phyloP scores from a whole-genome alignment of 2,329 filamentous ascomycete species.

The Plectosphaerella cucumerina region DNA sequence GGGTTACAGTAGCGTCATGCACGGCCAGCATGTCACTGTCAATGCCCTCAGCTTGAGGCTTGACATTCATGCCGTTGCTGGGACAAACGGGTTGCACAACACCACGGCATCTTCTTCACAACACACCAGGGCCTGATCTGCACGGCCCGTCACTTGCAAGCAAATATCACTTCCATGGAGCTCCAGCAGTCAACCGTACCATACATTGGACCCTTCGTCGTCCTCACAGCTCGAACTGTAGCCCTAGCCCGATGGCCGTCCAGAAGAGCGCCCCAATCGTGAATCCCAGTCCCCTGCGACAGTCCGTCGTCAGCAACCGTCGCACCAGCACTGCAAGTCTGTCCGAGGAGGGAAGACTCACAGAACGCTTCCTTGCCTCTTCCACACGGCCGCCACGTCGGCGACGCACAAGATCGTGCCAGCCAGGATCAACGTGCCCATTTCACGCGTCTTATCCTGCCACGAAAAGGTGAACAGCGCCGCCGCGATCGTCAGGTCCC shows the following conservation, averaged over 20 bases:
- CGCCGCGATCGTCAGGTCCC: constrained; percentile 13
- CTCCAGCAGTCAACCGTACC: too few species aligned
- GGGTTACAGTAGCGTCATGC: background rate
- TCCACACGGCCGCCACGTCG: constrained; percentile 9
- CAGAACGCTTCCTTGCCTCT: constrained; percentile 2
- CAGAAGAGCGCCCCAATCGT: background rate
- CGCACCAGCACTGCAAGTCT: too few species aligned
- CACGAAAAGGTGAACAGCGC: constrained; percentile 10
- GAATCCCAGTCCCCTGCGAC: background rate
- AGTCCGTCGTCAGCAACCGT: constrained; percentile 2
- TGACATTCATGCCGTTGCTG: background rate
- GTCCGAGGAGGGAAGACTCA: constrained; percentile 4
- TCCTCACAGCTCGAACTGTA: background rate
- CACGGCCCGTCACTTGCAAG: too few species aligned
- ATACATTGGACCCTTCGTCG: background rate
- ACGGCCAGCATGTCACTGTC: too few species aligned
- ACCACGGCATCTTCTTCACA: too few species aligned
- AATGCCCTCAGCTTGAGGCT: too few species aligned
- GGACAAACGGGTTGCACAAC: background rate
- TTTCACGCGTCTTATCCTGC: constrained; percentile 9
- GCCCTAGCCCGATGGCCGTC: constrained; percentile 4
- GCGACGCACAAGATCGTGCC: constrained; percentile 12
- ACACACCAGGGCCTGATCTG: too few species aligned
- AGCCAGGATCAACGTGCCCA: constrained; percentile 13
- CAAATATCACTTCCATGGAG: too few species aligned